phyloP scores from a whole-genome alignment of 768 basidiomycete genomes.

The Lanmaoa pseudosensibilis region DNA sequence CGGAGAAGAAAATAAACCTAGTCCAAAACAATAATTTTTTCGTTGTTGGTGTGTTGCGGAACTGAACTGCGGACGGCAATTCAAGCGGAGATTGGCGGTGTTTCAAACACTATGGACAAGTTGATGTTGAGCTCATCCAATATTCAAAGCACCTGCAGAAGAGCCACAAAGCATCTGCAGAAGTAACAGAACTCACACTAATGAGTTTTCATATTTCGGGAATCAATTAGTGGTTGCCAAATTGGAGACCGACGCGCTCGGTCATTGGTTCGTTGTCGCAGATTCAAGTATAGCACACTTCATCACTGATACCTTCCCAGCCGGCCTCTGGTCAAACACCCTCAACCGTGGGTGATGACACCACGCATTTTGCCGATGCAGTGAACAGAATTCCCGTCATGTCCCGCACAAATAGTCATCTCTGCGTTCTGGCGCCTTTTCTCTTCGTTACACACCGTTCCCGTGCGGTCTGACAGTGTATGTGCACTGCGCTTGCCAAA shows the following conservation, averaged over 20 bases:
- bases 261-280: no score
- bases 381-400: background rate
- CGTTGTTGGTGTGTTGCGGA: background rate
- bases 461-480: background rate
- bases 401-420: background rate
- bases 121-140: no score
- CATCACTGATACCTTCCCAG: background rate
- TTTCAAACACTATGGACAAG: background rate
- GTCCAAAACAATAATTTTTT: constrained; percentile 1
- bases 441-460: background rate
- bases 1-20: background rate
- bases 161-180: no score
- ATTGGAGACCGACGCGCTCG: no score
- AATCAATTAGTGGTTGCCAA: no score
- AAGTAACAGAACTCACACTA: no score
- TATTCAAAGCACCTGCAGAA: no score
- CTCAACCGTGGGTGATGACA: no score
- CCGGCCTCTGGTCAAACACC: no score
- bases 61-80: background rate
- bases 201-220: no score
- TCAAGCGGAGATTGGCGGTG: constrained; percentile 15
- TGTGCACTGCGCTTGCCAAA: no score
- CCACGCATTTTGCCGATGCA: no score
- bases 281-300: background rate
- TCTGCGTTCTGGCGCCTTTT: background rate